These are phyloP conservation scores for Yamadazyma mexicana DNA, from an alignment of 1,139 yeast species.

Conservation along the genomic window DNA sequence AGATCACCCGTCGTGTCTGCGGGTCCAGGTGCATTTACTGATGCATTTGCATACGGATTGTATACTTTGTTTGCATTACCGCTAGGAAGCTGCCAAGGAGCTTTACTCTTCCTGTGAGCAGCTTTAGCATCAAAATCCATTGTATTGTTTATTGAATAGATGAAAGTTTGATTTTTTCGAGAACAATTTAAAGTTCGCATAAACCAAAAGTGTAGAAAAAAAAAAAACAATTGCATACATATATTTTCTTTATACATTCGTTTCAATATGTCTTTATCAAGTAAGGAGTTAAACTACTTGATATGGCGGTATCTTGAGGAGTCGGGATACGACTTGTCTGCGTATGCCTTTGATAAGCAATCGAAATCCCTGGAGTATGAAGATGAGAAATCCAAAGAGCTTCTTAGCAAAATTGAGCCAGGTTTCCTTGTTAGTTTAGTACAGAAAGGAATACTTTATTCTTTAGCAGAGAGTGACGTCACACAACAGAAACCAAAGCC, in stretches of 20 bases:
- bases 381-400: slow-evolving; percentile 37
- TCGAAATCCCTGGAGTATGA: slow-evolving; percentile 65
- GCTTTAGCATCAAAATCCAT: slow-evolving; percentile 34
- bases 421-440: slow-evolving; percentile 81
- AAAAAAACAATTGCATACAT: neutral
- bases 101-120: slow-evolving; percentile 43
- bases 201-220: neutral
- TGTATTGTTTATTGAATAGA: neutral
- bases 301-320: slow-evolving; percentile 94
- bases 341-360: slow-evolving; percentile 80
- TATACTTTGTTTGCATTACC: slow-evolving; percentile 16
- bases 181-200: slow-evolving; percentile 1
- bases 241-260: neutral
- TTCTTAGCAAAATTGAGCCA: slow-evolving; percentile 51
- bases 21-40: slow-evolving; percentile 9
- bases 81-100: slow-evolving; percentile 39
- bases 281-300: slow-evolving; percentile 84
- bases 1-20: slow-evolving; percentile 6
- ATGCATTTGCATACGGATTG: slow-evolving; percentile 40
- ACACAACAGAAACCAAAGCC: slow-evolving; percentile 12
- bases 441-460: slow-evolving; percentile 81
- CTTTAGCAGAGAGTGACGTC: slow-evolving; percentile 35
- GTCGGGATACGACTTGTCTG: slow-evolving; percentile 76
- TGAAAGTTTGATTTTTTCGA: neutral
- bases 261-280: slow-evolving; percentile 68